phyloP scores from a whole-genome alignment of 345 rosid species.

The Brassica cretica region DNA sequence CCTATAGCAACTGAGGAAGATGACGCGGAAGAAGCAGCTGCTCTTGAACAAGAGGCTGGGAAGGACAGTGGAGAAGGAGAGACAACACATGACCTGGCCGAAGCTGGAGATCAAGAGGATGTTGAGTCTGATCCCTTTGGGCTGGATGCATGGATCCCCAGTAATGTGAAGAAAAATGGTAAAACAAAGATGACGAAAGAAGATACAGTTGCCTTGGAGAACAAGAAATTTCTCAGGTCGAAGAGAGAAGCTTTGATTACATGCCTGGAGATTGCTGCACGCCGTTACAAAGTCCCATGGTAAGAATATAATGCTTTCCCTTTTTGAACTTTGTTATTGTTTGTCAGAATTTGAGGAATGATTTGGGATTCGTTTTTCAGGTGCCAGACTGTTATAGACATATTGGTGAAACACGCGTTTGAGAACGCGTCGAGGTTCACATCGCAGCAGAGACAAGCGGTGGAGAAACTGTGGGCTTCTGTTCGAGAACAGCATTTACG shows the following conservation, averaged over 20 bases:
- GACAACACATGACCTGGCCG: slow-evolving; percentile 36
- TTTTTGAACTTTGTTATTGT: slow-evolving; percentile 6
- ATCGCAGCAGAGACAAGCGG: slow-evolving; percentile 75
- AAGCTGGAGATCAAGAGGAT: slow-evolving; percentile 46
- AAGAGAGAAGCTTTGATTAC: slow-evolving; percentile 79
- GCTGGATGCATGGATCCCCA: slow-evolving; percentile 71
- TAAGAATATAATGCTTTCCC: slow-evolving; percentile 25
- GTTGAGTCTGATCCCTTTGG: slow-evolving; percentile 89
- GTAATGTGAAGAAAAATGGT: slow-evolving; percentile 57
- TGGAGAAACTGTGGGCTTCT: slow-evolving; percentile 84
- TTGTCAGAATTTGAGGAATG: slow-evolving; percentile 12
- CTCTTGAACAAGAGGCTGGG: slow-evolving; percentile 51
- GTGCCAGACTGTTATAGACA: slow-evolving; percentile 97
- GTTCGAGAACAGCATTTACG: slow-evolving; percentile 74
- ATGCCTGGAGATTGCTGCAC: slow-evolving; percentile 93
- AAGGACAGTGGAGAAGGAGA: slow-evolving; percentile 38
- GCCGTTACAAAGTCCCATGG: slow-evolving; percentile 86
- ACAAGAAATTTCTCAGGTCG: slow-evolving; percentile 63
- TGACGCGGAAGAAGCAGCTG: slow-evolving; percentile 74
- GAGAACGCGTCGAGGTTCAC: slow-evolving; percentile 83
- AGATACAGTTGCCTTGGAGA: slow-evolving; percentile 49
- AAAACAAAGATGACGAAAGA: slow-evolving; percentile 61
- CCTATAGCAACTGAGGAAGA: slow-evolving; percentile 77
- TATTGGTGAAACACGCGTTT: slow-evolving; percentile 88
- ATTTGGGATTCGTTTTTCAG: slow-evolving; percentile 39